phyloP scores from a whole-genome alignment of 139 green algal genomes.

The Dunaliella primolecta region DNA sequence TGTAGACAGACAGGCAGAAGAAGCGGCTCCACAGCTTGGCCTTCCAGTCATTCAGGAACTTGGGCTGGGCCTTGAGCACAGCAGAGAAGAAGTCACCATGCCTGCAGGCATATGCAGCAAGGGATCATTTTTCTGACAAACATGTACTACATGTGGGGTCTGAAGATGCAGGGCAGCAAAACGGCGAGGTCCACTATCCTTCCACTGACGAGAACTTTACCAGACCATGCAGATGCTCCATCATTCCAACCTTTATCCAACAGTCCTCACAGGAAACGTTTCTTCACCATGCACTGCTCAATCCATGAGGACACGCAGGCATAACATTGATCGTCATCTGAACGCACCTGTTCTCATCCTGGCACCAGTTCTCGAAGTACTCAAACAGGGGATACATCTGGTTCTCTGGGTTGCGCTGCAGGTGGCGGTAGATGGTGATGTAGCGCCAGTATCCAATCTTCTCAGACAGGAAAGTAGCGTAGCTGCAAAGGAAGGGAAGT shows the following conservation, averaged over 20 bases:
- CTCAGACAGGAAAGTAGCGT: conserved; percentile 96
- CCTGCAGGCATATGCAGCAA: neutral
- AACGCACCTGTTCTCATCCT: conserved; percentile 80
- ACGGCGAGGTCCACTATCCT: too few relatives aligned
- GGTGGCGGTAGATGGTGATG: conserved; percentile 66
- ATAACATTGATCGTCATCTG: too few relatives aligned
- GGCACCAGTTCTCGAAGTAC: conserved; percentile 99
- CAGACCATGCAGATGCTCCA: too few relatives aligned
- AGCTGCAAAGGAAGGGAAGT: conserved; percentile 69
- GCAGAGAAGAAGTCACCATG: conserved; percentile 60
- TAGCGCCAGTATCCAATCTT: conserved; percentile 99
- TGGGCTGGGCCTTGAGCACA: conserved; percentile 47
- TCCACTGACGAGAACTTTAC: too few relatives aligned
- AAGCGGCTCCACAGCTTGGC: conserved; percentile 93
- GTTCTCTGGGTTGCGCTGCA: conserved; percentile 90
- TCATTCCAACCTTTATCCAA: too few relatives aligned
- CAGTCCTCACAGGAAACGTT: too few relatives aligned
- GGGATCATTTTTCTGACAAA: too few relatives aligned
- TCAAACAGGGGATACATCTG: conserved; percentile 97
- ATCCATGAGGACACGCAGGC: too few relatives aligned
- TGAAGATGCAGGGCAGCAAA: too few relatives aligned
- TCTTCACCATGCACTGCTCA: too few relatives aligned
- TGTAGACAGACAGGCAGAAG: conserved; percentile 99
- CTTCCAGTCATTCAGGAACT: conserved; percentile 52
- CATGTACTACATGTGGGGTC: too few relatives aligned